These are phyloP conservation scores for Epicoccum nigrum DNA, from an alignment of 2,329 filamentous ascomycete species.

Conservation along the genomic window DNA sequence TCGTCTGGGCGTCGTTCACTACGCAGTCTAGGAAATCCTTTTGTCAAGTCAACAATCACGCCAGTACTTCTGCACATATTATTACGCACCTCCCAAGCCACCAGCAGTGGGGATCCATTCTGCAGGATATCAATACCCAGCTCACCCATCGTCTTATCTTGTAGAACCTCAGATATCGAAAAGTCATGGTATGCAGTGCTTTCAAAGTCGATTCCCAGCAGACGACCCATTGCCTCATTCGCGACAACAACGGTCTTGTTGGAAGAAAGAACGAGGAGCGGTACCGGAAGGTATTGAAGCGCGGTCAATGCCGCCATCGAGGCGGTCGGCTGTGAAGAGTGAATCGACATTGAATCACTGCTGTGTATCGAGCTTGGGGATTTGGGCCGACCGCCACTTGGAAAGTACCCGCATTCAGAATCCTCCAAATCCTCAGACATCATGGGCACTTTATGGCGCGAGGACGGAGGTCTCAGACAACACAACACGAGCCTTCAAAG, in stretches of 20 bases:
- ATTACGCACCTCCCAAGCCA: constrained; percentile 56
- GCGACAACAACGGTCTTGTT: constrained; percentile 74
- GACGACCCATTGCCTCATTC: constrained; percentile 75
- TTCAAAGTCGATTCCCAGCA: constrained; percentile 65
- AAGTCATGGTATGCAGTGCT: constrained; percentile 50
- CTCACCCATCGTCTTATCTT: constrained; percentile 70
- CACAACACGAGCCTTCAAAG: neutral
- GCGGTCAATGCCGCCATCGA: constrained; percentile 53
- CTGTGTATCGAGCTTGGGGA: constrained; percentile 42
- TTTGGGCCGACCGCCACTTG: constrained; percentile 27
- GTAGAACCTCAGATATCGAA: constrained; percentile 64
- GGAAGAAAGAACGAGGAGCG: constrained; percentile 70
- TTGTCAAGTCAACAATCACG: constrained; percentile 14
- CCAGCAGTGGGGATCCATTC: constrained; percentile 62
- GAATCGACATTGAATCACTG: constrained; percentile 39
- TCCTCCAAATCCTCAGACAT: constrained; percentile 32
- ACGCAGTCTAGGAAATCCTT: constrained; percentile 53
- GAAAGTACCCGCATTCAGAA: constrained; percentile 39
- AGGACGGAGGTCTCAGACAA: neutral
- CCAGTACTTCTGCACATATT: neutral
- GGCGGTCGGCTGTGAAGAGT: constrained; percentile 34
- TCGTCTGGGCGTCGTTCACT: constrained; percentile 44
- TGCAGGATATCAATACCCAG: constrained; percentile 76
- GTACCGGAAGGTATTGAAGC: constrained; percentile 76
- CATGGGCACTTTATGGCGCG: constrained; percentile 13